Percentiles rank a stretch among this genome's conserved stretches.
Evolutionary conservation across 2,329 filamentous ascomycete genomes (phyloP).

Genomic region (Mollisiaceae sp.): DNA sequence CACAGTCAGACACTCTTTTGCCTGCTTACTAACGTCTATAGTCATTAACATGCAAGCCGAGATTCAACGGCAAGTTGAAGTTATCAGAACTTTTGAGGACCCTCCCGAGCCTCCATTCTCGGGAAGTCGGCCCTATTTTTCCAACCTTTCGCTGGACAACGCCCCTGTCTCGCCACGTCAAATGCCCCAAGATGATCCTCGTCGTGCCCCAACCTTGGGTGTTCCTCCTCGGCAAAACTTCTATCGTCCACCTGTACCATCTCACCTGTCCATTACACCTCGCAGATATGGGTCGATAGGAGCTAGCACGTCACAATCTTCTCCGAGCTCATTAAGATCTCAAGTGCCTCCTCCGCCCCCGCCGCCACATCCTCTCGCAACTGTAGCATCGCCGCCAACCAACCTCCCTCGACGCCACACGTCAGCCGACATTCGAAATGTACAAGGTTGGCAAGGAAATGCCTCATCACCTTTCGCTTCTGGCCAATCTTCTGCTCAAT

Average conservation of each 20-base stretch:
- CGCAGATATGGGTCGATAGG: slow-evolving; percentile 87
- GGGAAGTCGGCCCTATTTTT: slow-evolving; percentile 69
- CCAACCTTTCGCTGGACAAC: slow-evolving; percentile 66
- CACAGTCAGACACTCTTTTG: slow-evolving; percentile 18
- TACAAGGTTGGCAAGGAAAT: slow-evolving; percentile 75
- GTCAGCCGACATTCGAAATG: slow-evolving; percentile 85
- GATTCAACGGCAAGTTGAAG: slow-evolving; percentile 65
- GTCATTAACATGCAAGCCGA: slow-evolving; percentile 63
- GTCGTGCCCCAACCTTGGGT: slow-evolving; percentile 68
- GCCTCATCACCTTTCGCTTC: slow-evolving; percentile 68
- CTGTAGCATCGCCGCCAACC: slow-evolving; percentile 65
- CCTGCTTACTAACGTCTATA: slow-evolving; percentile 44
- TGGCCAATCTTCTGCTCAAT: slow-evolving; percentile 64
- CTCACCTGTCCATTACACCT: slow-evolving; percentile 79
- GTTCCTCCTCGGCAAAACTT: slow-evolving; percentile 59
- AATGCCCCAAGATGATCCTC: slow-evolving; percentile 81
- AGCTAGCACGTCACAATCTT: slow-evolving; percentile 67
- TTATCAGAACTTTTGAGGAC: slow-evolving; percentile 62
- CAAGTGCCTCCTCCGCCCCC: slow-evolving; percentile 66
- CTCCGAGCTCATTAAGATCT: slow-evolving; percentile 74
- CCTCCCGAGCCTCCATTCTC: slow-evolving; percentile 70
- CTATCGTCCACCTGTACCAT: slow-evolving; percentile 78
- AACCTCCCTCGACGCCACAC: slow-evolving; percentile 86
- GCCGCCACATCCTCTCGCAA: slow-evolving; percentile 67
- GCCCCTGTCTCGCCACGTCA: slow-evolving; percentile 88